phyloP scores from a whole-genome alignment of 1,139 yeast species.

The Eremothecium coryli region DNA sequence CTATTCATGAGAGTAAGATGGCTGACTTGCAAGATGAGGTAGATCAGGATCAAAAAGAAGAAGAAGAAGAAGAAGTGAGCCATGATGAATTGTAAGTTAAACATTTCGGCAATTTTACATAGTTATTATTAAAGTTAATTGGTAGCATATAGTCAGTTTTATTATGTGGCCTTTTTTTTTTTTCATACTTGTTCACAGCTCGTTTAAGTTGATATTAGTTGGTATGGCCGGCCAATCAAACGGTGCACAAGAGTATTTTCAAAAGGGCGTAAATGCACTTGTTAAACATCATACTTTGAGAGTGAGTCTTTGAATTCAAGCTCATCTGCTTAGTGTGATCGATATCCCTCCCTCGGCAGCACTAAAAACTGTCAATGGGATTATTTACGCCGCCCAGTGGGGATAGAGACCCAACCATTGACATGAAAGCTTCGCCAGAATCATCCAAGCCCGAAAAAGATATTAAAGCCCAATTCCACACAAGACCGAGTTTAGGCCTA shows the following conservation, averaged over 20 bases:
- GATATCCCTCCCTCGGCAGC: too few relatives aligned
- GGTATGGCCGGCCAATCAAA: too few relatives aligned
- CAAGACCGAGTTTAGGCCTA: conserved; percentile 48
- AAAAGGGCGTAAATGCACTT: too few relatives aligned
- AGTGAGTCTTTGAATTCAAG: too few relatives aligned
- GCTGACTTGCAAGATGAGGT: conserved; percentile 31
- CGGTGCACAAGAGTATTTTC: too few relatives aligned
- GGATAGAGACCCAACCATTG: background rate
- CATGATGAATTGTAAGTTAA: conserved; percentile 15
- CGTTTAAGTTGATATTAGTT: too few relatives aligned
- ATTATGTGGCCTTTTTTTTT: too few relatives aligned
- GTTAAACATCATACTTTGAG: too few relatives aligned
- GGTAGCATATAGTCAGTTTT: too few relatives aligned
- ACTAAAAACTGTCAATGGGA: too few relatives aligned
- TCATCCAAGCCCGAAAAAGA: conserved; percentile 18
- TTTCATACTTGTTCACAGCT: too few relatives aligned
- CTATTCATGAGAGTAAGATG: conserved; percentile 27
- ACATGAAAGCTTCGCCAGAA: conserved; percentile 9
- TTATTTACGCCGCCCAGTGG: conserved; percentile 5
- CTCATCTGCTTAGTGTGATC: too few relatives aligned
- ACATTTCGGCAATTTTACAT: background rate
- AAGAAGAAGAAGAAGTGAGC: conserved; percentile 9
- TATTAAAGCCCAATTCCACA: conserved; percentile 24
- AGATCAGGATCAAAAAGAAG: background rate
- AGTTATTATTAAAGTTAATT: background rate